phyloP scores from a whole-genome alignment of 2,329 filamentous ascomycete species.

The Neofusicoccum cordaticola region DNA sequence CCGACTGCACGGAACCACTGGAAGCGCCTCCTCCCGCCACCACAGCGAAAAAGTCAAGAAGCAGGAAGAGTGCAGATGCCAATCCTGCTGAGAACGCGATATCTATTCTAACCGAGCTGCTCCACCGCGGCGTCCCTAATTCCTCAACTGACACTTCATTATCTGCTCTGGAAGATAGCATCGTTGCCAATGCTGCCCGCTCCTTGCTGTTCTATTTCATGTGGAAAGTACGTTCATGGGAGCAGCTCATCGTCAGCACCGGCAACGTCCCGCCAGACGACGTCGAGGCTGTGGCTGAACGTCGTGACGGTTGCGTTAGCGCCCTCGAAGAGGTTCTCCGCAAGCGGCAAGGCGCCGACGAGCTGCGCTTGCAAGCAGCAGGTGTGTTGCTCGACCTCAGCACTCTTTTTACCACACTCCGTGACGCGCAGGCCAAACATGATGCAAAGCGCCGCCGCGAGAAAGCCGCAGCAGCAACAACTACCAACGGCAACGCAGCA shows the following conservation, averaged over 20 bases:
- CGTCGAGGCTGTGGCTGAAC: constrained; percentile 55
- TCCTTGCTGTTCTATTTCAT: constrained; percentile 85
- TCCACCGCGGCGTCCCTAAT: constrained; percentile 68
- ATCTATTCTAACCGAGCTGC: constrained; percentile 68
- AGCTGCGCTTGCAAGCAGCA: constrained; percentile 72
- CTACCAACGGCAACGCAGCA: constrained; percentile 23
- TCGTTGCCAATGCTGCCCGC: constrained; percentile 73
- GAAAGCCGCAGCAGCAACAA: background rate
- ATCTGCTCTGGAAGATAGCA: constrained; percentile 74
- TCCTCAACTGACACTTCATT: constrained; percentile 66
- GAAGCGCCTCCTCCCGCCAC: constrained; percentile 54
- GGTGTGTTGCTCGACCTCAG: constrained; percentile 79
- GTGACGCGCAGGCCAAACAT: constrained; percentile 37
- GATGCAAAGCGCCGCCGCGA: constrained; percentile 17
- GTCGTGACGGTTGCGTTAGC: constrained; percentile 52
- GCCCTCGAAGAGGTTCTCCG: constrained; percentile 51
- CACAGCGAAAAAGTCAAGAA: constrained; percentile 38
- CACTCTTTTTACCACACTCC: constrained; percentile 72
- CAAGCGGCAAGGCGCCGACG: constrained; percentile 63
- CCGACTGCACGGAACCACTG: constrained; percentile 71
- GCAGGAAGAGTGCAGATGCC: constrained; percentile 16
- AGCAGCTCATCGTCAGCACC: constrained; percentile 34
- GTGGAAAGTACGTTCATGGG: constrained; percentile 72
- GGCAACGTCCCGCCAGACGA: constrained; percentile 54
- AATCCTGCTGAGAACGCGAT: constrained; percentile 46